phyloP scores from a whole-genome alignment of 352 stramenopile genomes.

The Thalassiosira oceanica region DNA sequence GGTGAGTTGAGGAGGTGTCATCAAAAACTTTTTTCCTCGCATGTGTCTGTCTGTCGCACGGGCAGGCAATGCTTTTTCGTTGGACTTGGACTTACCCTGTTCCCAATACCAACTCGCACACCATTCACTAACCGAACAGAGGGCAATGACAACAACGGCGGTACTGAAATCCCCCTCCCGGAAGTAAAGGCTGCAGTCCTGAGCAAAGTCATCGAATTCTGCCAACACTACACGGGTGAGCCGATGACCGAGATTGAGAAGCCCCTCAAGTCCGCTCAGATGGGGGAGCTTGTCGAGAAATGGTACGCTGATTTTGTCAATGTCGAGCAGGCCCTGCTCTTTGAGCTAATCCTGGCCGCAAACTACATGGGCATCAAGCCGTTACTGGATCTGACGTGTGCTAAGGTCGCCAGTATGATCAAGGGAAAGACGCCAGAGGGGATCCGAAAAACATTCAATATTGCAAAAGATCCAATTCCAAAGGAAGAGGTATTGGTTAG shows the following conservation, averaged over 20 bases:
- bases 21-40: conserved; percentile 4
- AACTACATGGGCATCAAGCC: conserved; percentile 99
- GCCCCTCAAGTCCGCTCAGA: conserved; percentile 96
- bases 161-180: conserved; percentile 95
- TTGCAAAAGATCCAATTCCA: conserved; percentile 99
- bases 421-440: conserved; percentile 99
- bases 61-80: too few species aligned
- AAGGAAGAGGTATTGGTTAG: conserved; percentile 99
- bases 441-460: conserved; percentile 99
- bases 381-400: conserved; percentile 88
- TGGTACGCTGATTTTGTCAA: conserved; percentile 99
- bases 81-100: too few species aligned
- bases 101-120: too few species aligned
- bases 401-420: conserved; percentile 88
- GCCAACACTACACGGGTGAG: conserved; percentile 88
- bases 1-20: conserved; percentile 50
- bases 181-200: conserved; percentile 97
- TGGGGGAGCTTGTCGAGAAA: conserved; percentile 98
- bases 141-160: conserved; percentile 89
- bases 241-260: conserved; percentile 99
- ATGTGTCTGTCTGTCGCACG: conserved; percentile 2
- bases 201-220: conserved; percentile 97
- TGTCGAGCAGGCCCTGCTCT: conserved; percentile 98
- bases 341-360: conserved; percentile 99
- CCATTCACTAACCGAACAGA: conserved; percentile 82